These are phyloP conservation scores for Anthracocystis setariae DNA, from an alignment of 1,284 basidiomycete genomes.

Conservation along the genomic window DNA sequence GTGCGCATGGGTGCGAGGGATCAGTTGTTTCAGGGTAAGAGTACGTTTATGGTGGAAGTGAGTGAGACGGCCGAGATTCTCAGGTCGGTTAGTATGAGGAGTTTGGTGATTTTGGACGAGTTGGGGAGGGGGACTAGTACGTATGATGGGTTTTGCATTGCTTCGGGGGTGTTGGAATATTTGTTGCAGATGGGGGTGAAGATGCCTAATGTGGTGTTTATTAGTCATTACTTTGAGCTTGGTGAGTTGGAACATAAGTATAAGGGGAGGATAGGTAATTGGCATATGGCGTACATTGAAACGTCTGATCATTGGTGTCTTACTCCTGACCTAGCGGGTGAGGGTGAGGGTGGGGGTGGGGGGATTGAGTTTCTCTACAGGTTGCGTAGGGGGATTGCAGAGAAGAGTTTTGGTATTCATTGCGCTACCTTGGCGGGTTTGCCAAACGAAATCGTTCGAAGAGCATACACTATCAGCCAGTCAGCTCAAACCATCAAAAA, in stretches of 20 bases:
- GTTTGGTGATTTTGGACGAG: conserved; percentile 61
- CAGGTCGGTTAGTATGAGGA: conserved; percentile 67
- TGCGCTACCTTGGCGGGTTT: conserved; percentile 59
- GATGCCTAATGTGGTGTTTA: conserved; percentile 52
- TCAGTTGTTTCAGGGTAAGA: conserved; percentile 82
- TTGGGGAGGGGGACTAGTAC: conserved; percentile 54
- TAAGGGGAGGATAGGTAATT: conserved; percentile 27
- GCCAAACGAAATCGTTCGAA: conserved; percentile 13
- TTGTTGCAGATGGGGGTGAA: conserved; percentile 13
- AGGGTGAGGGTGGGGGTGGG: conserved; percentile 5
- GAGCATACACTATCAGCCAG: too few relatives aligned
- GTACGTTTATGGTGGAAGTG: conserved; percentile 96
- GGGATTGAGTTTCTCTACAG: conserved; percentile 64
- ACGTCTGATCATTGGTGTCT: background rate
- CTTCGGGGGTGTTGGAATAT: conserved; percentile 51
- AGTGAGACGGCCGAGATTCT: conserved; percentile 91
- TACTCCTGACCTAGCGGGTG: conserved; percentile 4
- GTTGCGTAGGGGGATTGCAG: conserved; percentile 49
- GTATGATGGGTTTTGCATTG: conserved; percentile 57
- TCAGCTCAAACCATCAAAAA: too few relatives aligned
- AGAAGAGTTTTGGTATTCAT: conserved; percentile 62
- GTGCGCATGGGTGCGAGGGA: conserved; percentile 88
- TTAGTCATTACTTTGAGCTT: conserved; percentile 62
- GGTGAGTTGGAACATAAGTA: conserved; percentile 23
- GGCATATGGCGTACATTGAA: conserved; percentile 59